phyloP scores from a whole-genome alignment of 2,329 filamentous ascomycete genomes.

The Pyrenochaeta sp. region DNA sequence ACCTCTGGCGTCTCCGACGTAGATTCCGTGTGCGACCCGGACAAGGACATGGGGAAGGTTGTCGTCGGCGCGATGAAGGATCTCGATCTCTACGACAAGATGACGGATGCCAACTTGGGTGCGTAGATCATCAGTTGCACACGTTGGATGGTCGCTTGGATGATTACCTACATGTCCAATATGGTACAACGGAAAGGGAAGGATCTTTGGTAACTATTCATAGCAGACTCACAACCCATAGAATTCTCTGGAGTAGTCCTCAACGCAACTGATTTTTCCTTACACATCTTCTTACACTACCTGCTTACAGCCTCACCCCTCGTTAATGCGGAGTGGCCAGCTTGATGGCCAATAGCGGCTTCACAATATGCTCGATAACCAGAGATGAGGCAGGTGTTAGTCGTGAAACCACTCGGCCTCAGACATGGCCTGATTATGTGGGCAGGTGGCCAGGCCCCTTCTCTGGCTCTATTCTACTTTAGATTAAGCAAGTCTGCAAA shows the following conservation, averaged over 20 bases:
- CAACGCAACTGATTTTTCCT: not conserved
- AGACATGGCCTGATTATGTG: slow-evolving; percentile 17
- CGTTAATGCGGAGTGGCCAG: not conserved
- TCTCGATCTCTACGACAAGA: slow-evolving; percentile 18
- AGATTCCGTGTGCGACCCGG: not conserved
- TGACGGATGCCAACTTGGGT: slow-evolving; percentile 26
- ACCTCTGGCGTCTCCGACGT: slow-evolving; percentile 7
- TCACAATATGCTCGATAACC: slow-evolving; percentile 2
- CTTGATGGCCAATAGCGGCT: not conserved
- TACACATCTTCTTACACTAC: not conserved
- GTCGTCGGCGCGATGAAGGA: slow-evolving; percentile 11
- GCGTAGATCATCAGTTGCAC: slow-evolving; percentile 11
- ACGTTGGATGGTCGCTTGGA: not conserved
- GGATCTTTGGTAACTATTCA: not conserved
- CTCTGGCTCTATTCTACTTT: not conserved
- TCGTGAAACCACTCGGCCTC: slow-evolving; percentile 4
- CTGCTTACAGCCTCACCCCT: not conserved
- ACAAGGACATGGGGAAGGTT: not conserved
- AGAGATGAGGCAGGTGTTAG: not conserved
- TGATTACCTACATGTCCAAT: not conserved
- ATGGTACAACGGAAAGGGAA: not conserved
- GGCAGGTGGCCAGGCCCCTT: slow-evolving; percentile 9
- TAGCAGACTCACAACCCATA: not conserved
- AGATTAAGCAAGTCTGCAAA: not conserved
- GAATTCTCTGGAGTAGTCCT: not conserved